These are phyloP conservation scores for Phlebopus sp. DNA, from an alignment of 1,284 basidiomycete genomes.

Conservation along the genomic window DNA sequence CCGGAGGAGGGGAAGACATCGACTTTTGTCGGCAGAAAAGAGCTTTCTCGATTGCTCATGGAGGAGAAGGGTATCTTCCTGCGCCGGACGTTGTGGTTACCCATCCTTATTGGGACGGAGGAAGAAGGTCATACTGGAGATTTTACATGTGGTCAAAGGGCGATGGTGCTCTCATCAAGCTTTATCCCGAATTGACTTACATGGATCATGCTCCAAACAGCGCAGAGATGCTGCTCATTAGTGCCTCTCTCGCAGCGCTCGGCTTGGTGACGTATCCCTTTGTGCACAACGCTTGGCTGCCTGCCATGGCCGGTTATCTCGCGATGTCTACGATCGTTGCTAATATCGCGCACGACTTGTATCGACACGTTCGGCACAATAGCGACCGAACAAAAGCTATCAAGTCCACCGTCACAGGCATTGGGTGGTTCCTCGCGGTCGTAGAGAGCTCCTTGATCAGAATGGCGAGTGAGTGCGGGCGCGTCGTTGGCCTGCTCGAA, in stretches of 20 bases:
- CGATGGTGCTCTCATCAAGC: conserved; percentile 48
- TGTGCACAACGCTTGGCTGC: conserved; percentile 9
- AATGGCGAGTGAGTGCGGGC: conserved; percentile 50
- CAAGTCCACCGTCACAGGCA: conserved; percentile 36
- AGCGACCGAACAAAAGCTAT: conserved; percentile 31
- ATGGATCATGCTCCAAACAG: conserved; percentile 47
- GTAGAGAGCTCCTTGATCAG: conserved; percentile 50
- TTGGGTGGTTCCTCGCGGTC: conserved; percentile 41
- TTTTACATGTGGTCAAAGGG: conserved; percentile 61
- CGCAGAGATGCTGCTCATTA: conserved; percentile 43
- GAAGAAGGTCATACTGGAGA: conserved; percentile 47
- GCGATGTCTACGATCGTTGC: conserved; percentile 34
- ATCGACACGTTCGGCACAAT: conserved; percentile 45
- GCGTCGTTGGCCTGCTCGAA: conserved; percentile 44
- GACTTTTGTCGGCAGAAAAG: conserved; percentile 56
- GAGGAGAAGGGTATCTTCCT: conserved; percentile 43
- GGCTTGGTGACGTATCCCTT: conserved; percentile 13
- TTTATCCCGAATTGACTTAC: conserved; percentile 49
- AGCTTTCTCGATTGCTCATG: conserved; percentile 33
- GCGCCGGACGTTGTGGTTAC: conserved; percentile 48
- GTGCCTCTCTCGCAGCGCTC: conserved; percentile 14
- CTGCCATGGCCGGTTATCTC: conserved; percentile 23
- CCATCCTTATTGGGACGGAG: conserved; percentile 58
- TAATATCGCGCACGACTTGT: conserved; percentile 47
- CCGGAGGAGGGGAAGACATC: conserved; percentile 63